Conservation (phyloP, 2,329 filamentous ascomycete species). For the Grosmannia serpens region DNA sequence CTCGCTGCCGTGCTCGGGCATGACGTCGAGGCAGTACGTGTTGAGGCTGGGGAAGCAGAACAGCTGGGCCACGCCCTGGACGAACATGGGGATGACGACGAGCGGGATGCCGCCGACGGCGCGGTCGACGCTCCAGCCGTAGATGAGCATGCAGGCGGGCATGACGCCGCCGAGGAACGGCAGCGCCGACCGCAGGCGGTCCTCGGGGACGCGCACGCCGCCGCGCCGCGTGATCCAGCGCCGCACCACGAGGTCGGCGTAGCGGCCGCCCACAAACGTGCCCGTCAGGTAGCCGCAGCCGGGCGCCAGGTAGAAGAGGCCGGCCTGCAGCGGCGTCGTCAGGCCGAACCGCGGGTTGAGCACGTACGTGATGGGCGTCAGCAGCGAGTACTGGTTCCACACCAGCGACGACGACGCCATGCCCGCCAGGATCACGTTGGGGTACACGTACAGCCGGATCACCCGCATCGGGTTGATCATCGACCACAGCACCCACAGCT, state of each 20-base stretch:
- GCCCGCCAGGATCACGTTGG: slow-evolving; percentile 49
- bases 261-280: slow-evolving; percentile 58
- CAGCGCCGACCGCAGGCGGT: slow-evolving; percentile 51
- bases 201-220: slow-evolving; percentile 54
- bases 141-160: slow-evolving; percentile 31
- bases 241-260: slow-evolving; percentile 53
- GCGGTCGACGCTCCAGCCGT: slow-evolving; percentile 43
- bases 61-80: slow-evolving; percentile 56
- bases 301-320: slow-evolving; percentile 60
- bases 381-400: slow-evolving; percentile 61
- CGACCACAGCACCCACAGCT: slow-evolving; percentile 38
- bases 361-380: slow-evolving; percentile 59
- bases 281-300: slow-evolving; percentile 55
- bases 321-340: slow-evolving; percentile 49
- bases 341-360: slow-evolving; percentile 60
- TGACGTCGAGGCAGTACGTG: slow-evolving; percentile 71
- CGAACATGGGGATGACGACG: slow-evolving; percentile 55
- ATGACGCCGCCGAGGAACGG: slow-evolving; percentile 49
- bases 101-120: slow-evolving; percentile 31
- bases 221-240: slow-evolving; percentile 43
- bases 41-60: slow-evolving; percentile 61
- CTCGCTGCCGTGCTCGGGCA: slow-evolving; percentile 59
- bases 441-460: slow-evolving; percentile 47
- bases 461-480: slow-evolving; percentile 52
- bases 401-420: slow-evolving; percentile 49